These are phyloP conservation scores for Hanseniaspora lachancei DNA, from an alignment of 805 yeast genomes.

Conservation along the genomic window DNA sequence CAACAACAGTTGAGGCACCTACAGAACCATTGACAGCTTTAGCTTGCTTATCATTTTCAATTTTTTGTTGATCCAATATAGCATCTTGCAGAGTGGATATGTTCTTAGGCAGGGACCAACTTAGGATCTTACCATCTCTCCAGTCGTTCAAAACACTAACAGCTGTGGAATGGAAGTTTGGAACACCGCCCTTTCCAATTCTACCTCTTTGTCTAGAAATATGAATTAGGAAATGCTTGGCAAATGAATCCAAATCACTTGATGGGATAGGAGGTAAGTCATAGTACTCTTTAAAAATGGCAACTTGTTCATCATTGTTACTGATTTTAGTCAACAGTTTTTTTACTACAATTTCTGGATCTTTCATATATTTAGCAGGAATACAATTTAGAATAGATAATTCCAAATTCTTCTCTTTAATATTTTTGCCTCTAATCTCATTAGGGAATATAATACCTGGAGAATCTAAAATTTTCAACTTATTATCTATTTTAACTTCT, in stretches of 20 bases:
- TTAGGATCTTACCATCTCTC: slow-evolving; percentile 89
- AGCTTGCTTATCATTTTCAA: slow-evolving; percentile 34
- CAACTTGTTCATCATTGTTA: slow-evolving; percentile 63
- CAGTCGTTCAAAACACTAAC: slow-evolving; percentile 75
- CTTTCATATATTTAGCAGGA: slow-evolving; percentile 72
- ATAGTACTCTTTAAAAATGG: slow-evolving; percentile 59
- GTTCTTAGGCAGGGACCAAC: slow-evolving; percentile 72
- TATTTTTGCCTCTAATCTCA: slow-evolving; percentile 40
- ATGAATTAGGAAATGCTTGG: slow-evolving; percentile 78
- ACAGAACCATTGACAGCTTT: slow-evolving; percentile 32
- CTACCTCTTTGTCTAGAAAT: slow-evolving; percentile 89
- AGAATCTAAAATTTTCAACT: slow-evolving; percentile 78
- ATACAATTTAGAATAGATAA: slow-evolving; percentile 76
- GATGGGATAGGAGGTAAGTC: slow-evolving; percentile 70
- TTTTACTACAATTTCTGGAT: slow-evolving; percentile 72
- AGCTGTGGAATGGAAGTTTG: slow-evolving; percentile 79
- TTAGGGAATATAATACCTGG: slow-evolving; percentile 95
- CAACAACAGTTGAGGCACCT: slow-evolving; percentile 46
- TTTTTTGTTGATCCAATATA: slow-evolving; percentile 20
- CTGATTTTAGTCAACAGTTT: slow-evolving; percentile 63
- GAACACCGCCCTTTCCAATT: slow-evolving; percentile 83
- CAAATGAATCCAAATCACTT: slow-evolving; percentile 56
- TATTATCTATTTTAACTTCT: slow-evolving; percentile 83
- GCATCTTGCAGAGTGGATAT: slow-evolving; percentile 29
- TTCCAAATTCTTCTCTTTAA: slow-evolving; percentile 69